phyloP scores from a whole-genome alignment of 2,329 filamentous ascomycete genomes.

The Fusarium begoniae region DNA sequence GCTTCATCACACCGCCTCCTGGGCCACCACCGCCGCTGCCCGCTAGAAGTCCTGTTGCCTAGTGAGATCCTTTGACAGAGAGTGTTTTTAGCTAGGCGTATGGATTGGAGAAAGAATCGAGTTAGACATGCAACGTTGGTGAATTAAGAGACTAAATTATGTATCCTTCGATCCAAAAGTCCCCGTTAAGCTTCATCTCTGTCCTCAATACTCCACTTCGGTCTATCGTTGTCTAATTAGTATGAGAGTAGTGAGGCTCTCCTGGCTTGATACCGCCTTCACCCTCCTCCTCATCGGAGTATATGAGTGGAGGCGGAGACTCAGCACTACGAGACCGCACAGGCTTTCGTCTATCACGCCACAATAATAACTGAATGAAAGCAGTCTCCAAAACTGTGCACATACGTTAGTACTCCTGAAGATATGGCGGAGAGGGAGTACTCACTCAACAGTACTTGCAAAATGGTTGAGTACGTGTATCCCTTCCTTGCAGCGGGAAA shows the following conservation, averaged over 20 bases:
- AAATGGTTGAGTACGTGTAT: neutral
- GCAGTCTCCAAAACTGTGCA: neutral
- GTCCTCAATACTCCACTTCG: too few relatives aligned
- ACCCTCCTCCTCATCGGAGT: neutral
- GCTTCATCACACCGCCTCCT: conserved; percentile 2
- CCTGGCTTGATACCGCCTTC: neutral
- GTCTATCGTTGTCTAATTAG: neutral
- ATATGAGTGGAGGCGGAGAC: neutral
- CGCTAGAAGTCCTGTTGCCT: neutral
- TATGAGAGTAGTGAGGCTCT: neutral
- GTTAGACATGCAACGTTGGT: neutral
- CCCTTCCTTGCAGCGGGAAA: neutral
- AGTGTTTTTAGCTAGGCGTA: neutral
- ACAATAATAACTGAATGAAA: neutral
- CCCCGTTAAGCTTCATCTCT: neutral
- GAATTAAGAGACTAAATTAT: neutral
- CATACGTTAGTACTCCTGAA: neutral
- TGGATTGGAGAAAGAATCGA: neutral
- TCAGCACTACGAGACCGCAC: neutral
- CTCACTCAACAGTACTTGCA: neutral
- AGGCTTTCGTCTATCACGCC: neutral
- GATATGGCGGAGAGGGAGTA: neutral
- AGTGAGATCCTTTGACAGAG: neutral
- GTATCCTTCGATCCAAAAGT: neutral
- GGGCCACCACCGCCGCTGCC: conserved; percentile 22